These are phyloP conservation scores for Trifolium fragiferum DNA, from an alignment of 306 rosid species.

Conservation along the genomic window DNA sequence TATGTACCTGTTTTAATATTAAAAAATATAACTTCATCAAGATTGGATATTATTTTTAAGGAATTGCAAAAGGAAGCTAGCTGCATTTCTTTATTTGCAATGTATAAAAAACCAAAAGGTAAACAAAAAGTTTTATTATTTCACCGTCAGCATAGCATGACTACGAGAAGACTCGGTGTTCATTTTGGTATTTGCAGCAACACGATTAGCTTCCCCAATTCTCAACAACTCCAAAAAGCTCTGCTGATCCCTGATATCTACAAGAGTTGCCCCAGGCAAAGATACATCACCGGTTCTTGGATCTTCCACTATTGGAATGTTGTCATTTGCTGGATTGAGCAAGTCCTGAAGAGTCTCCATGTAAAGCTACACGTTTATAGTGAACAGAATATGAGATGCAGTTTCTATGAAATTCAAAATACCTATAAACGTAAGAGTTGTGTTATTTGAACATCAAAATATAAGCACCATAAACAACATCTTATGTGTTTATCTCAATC, in stretches of 20 bases:
- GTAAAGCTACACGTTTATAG: constrained; percentile 70
- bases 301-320: constrained; percentile 91
- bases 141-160: constrained; percentile 94
- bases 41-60: constrained; percentile 33
- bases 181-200: constrained; percentile 94
- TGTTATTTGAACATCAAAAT: too few relatives aligned
- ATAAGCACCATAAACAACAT: too few relatives aligned
- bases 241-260: constrained; percentile 80
- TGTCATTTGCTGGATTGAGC: constrained; percentile 89
- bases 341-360: constrained; percentile 94
- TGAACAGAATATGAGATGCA: constrained; percentile 30
- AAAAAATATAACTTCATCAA: constrained; percentile 47
- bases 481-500: too few relatives aligned
- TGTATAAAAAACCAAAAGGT: constrained; percentile 24
- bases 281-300: constrained; percentile 91
- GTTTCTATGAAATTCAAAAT: constrained; percentile 31
- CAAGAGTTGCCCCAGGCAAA: constrained; percentile 82
- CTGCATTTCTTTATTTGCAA: constrained; percentile 30
- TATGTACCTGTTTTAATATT: constrained; percentile 73
- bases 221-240: constrained; percentile 80
- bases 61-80: constrained; percentile 32
- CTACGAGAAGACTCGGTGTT: constrained; percentile 97
- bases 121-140: constrained; percentile 41
- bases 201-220: constrained; percentile 86
- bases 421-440: constrained; percentile 2